These are phyloP conservation scores for Camelina laxa DNA, from an alignment of 345 rosid genomes.

Conservation along the genomic window DNA sequence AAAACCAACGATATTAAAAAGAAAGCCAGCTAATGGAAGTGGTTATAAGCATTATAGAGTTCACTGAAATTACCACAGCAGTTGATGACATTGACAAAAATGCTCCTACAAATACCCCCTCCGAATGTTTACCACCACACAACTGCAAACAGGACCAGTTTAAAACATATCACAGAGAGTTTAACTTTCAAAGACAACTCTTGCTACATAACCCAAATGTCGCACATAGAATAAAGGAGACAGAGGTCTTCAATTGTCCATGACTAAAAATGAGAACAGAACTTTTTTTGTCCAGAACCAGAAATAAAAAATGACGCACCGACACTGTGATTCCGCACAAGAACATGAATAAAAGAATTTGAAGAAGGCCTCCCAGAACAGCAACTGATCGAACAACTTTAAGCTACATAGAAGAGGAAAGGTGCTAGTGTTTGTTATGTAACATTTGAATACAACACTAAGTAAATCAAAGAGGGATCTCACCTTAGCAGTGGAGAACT, in stretches of 20 bases:
- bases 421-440: background rate
- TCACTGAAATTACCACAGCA: conserved; percentile 71
- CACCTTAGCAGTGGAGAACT: conserved; percentile 87
- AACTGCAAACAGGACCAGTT: conserved; percentile 61
- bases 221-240: background rate
- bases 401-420: conserved; percentile 59
- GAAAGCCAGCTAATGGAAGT: conserved; percentile 7
- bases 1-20: background rate
- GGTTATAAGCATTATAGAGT: conserved; percentile 18
- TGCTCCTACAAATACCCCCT: conserved; percentile 90
- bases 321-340: conserved; percentile 75
- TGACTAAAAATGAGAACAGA: background rate
- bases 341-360: conserved; percentile 85
- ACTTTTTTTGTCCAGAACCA: background rate
- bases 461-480: conserved; percentile 19
- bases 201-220: conserved; percentile 1
- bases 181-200: background rate
- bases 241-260: background rate
- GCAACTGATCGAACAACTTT: conserved; percentile 93
- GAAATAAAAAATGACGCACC: conserved; percentile 49
- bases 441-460: conserved; percentile 22
- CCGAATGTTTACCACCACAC: conserved; percentile 83
- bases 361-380: conserved; percentile 84
- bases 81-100: conserved; percentile 96
- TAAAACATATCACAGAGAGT: conserved; percentile 9